Conservation (phyloP, 176 grass and related monocot genomes). For the Zea mays region DNA sequence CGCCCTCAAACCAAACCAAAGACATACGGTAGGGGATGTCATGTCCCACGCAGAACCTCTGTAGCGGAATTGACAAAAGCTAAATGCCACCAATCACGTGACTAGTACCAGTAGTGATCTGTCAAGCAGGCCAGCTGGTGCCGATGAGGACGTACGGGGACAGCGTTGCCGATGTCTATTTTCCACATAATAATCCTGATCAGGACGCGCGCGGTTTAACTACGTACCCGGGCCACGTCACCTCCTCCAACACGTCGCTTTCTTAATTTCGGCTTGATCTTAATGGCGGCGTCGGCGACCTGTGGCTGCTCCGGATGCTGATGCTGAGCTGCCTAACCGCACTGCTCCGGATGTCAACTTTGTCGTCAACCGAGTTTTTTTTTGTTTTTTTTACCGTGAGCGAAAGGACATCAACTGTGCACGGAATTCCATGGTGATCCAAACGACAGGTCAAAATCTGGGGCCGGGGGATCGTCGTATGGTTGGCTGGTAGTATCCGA, state of each 20-base stretch:
- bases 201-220: not conserved
- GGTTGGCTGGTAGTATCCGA: not conserved
- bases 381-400: not conserved
- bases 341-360: slow-evolving; percentile 1
- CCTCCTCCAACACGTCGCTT: not conserved
- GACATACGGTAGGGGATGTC: too few relatives aligned
- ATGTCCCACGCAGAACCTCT: not conserved
- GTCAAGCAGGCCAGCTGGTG: slow-evolving; percentile 9
- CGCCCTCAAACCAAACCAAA: too few relatives aligned
- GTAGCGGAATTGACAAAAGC: not conserved
- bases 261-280: not conserved
- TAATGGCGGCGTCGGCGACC: not conserved
- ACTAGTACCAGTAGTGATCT: not conserved
- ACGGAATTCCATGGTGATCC: slow-evolving; percentile 13
- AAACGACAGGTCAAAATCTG: slow-evolving; percentile 24
- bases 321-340: slow-evolving; percentile 39
- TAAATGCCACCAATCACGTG: not conserved
- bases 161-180: slow-evolving; percentile 27
- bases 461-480: not conserved
- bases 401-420: slow-evolving; percentile 8
- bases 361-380: not conserved
- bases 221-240: slow-evolving; percentile 31
- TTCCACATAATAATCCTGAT: slow-evolving; percentile 38
- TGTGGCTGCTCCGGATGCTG: not conserved
- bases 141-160: slow-evolving; percentile 16